phyloP scores from a whole-genome alignment of 2,329 filamentous ascomycete species.

The Hirsutella rhossiliensis region DNA sequence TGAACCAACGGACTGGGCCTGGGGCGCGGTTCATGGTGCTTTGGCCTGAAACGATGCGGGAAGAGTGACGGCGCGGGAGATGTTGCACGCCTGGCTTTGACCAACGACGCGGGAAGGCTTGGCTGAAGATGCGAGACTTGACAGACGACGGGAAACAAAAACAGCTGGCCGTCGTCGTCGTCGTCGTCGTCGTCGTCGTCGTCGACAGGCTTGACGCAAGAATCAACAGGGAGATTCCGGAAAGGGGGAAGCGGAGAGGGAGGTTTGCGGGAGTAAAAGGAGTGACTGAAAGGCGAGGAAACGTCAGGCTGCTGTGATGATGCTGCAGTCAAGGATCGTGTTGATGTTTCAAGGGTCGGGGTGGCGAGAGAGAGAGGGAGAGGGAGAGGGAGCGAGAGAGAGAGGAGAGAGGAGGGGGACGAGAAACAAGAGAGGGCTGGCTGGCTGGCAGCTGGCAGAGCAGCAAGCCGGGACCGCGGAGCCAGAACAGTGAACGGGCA shows the following conservation, averaged over 20 bases:
- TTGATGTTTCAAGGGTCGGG: constrained; percentile 2
- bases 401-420: not conserved
- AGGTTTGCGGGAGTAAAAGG: constrained; percentile 1
- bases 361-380: not conserved
- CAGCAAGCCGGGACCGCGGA: no score
- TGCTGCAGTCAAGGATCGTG: constrained; percentile 2
- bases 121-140: no score
- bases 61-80: not conserved
- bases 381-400: not conserved
- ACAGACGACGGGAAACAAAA: no score
- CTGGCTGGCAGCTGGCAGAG: no score
- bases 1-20: not conserved
- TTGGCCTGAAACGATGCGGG: not conserved
- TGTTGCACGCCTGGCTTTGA: no score
- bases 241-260: not conserved
- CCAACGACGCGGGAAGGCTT: no score
- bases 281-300: not conserved
- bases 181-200: no score
- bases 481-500: no score
- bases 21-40: constrained; percentile 8
- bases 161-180: no score
- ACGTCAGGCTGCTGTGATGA: not conserved
- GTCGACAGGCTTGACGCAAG: not conserved
- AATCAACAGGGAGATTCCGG: not conserved
- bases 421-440: not conserved